phyloP scores from a whole-genome alignment of 495 filamentous ascomycete genomes.

The Lentithecium fluviatile region DNA sequence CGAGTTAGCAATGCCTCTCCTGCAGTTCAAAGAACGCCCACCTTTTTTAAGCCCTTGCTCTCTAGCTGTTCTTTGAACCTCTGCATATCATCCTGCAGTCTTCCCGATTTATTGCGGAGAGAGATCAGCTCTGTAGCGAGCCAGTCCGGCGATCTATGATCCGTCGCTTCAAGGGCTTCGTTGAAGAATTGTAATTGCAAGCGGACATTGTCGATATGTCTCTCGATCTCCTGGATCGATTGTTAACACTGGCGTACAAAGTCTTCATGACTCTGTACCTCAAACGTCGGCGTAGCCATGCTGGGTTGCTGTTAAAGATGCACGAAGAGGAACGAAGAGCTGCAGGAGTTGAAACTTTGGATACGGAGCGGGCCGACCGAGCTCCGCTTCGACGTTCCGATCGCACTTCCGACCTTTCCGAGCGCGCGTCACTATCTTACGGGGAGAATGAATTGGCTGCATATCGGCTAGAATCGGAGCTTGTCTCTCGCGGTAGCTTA shows the following conservation, averaged over 20 bases:
- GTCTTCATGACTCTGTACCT: not conserved
- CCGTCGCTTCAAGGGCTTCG: conserved; percentile 7
- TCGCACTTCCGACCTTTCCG: not conserved
- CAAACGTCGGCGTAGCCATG: conserved; percentile 1
- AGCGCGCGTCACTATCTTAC: not conserved
- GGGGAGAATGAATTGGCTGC: too few relatives aligned
- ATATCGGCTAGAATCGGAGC: too few relatives aligned
- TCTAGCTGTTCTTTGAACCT: conserved; percentile 8
- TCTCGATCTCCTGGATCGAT: conserved; percentile 2
- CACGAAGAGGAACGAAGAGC: too few relatives aligned
- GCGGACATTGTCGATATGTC: conserved; percentile 3
- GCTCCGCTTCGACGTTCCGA: not conserved
- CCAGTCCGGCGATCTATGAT: conserved; percentile 14
- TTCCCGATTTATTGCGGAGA: conserved; percentile 6
- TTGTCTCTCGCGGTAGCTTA: too few relatives aligned
- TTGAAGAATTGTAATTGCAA: conserved; percentile 14
- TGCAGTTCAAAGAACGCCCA: not conserved
- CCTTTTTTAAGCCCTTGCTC: conserved; percentile 8
- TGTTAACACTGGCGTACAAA: not conserved
- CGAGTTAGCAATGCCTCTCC: not conserved
- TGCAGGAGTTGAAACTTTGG: too few relatives aligned
- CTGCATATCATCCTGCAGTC: conserved; percentile 16
- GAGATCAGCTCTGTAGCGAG: conserved; percentile 10
- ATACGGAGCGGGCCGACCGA: too few relatives aligned
- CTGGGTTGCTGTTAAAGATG: not conserved